Base-by-base conservation (phyloP, 495 filamentous ascomycete species). In the Penicillium atrosanguineum region DNA sequence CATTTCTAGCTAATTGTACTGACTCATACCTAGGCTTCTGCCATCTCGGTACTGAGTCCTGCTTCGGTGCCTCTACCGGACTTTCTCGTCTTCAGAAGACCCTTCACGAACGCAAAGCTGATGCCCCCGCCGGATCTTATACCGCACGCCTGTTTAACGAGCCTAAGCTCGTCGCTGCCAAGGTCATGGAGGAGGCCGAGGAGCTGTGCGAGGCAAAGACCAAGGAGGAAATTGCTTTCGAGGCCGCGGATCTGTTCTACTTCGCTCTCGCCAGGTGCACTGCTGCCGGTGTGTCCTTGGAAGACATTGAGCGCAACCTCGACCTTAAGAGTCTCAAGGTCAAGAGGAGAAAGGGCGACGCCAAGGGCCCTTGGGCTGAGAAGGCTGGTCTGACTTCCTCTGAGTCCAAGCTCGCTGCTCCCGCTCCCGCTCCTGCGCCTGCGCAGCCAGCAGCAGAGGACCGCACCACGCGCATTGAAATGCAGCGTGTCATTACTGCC, bases 101-200 rank as follows among this genome's bases (percentile, higher is more conserved):
- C 1, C 78, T 98, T 3, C 68, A 87, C 26, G 81, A 81, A 7
- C 84, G 94, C 55, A 96, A 95, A 66, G 70, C 73, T 6, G 87
- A 86, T 9, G 91, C 94, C 0, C 93, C 92, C 3, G 80, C 79
- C 52, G 93, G 91, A 1, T 97, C 94, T 15, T 98, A 98, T 68
- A 98, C 94, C 14, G 89, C 90, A 29, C 78, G 94, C 16, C 74
- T 98, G 8, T 98, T 97, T 76, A 89, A 86, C 23, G 95, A 97
- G 51, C 83, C 89, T 50, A 90, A 94, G 71, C 82, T 97, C 18
- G 74, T 95, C 15, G 80, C 87, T 31, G 95, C 94, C 3, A 98
- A 98, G 78, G 96, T 98, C 39, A 94, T 96, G 87, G 94, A 98
- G 71, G 94, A 98, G 68, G 94, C 94, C 3, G 87, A 90, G 55